phyloP scores from a whole-genome alignment of 306 rosid genomes.

The Castanopsis chinensis region DNA sequence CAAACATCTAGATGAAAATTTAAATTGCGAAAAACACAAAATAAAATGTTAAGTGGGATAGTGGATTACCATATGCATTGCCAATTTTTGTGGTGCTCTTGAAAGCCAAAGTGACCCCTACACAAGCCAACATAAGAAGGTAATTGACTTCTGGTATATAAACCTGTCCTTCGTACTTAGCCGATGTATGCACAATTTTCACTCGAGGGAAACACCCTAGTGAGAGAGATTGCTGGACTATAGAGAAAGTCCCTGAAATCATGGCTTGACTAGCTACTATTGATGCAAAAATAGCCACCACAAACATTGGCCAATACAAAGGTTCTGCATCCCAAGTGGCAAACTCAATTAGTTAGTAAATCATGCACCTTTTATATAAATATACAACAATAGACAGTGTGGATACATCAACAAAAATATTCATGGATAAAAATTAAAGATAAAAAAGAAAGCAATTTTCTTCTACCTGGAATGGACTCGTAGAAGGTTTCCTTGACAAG shows the following conservation, averaged over 20 bases:
- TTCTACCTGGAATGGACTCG: constrained; percentile 62
- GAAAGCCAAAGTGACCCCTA: constrained; percentile 58
- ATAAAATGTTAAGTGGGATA: neutral
- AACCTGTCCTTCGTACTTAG: constrained; percentile 73
- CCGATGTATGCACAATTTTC: constrained; percentile 68
- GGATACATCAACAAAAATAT: neutral
- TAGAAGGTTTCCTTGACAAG: constrained; percentile 50
- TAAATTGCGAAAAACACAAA: too few species aligned
- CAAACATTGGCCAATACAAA: constrained; percentile 75
- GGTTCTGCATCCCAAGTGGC: constrained; percentile 32
- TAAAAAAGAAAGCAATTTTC: too few species aligned
- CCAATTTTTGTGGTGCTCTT: constrained; percentile 54
- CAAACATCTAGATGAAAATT: too few species aligned
- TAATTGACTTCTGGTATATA: constrained; percentile 68
- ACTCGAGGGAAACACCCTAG: constrained; percentile 84
- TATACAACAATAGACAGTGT: too few species aligned
- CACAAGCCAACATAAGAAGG: constrained; percentile 75
- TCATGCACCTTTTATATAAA: neutral
- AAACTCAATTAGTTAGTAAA: neutral
- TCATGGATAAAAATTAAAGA: neutral
- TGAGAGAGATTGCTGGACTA: constrained; percentile 70
- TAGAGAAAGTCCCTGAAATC: constrained; percentile 80
- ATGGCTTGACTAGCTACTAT: constrained; percentile 84
- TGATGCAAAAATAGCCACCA: constrained; percentile 55
- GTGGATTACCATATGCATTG: constrained; percentile 68